Evolutionary conservation across 2,329 filamentous ascomycete species (phyloP).

Genomic region (Aspergillus cejpii): DNA sequence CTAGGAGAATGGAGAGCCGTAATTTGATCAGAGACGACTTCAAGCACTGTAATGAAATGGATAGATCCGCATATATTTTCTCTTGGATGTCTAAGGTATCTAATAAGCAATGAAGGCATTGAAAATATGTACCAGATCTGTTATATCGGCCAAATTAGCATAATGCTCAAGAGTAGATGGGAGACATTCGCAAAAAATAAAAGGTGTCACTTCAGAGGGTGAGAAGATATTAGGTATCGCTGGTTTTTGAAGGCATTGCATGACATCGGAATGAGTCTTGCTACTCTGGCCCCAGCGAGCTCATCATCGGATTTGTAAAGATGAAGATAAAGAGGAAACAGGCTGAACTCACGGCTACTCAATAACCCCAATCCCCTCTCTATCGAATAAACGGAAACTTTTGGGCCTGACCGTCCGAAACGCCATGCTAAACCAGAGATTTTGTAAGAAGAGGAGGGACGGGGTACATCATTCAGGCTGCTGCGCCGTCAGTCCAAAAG

Average conservation of each 20-base stretch:
- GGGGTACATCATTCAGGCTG: constrained; percentile 30
- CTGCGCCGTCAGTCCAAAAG: constrained; percentile 12
- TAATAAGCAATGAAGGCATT: neutral
- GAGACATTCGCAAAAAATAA: neutral
- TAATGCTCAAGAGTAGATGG: neutral
- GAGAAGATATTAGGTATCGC: constrained; percentile 60
- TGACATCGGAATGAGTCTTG: constrained; percentile 29
- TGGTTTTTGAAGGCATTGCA: constrained; percentile 56
- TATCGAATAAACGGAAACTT: constrained; percentile 9
- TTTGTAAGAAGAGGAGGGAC: constrained; percentile 12
- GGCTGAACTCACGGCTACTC: constrained; percentile 20
- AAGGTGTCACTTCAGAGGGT: constrained; percentile 47
- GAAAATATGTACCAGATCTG: neutral
- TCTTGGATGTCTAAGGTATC: neutral
- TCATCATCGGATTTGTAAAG: constrained; percentile 38
- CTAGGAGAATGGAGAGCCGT: neutral
- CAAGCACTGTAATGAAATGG: neutral
- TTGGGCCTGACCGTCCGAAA: constrained; percentile 20
- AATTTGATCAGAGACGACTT: no score
- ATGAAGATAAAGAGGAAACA: constrained; percentile 1
- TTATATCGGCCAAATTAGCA: neutral
- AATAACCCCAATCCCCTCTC: constrained; percentile 11
- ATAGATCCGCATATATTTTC: neutral
- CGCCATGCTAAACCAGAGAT: constrained; percentile 25
- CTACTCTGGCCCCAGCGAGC: constrained; percentile 50